Percentiles rank a stretch among this genome's conserved stretches.
Evolutionary conservation across 23 red algal species (phyloP).

Genomic region (Pyropia yezoensis): DNA sequence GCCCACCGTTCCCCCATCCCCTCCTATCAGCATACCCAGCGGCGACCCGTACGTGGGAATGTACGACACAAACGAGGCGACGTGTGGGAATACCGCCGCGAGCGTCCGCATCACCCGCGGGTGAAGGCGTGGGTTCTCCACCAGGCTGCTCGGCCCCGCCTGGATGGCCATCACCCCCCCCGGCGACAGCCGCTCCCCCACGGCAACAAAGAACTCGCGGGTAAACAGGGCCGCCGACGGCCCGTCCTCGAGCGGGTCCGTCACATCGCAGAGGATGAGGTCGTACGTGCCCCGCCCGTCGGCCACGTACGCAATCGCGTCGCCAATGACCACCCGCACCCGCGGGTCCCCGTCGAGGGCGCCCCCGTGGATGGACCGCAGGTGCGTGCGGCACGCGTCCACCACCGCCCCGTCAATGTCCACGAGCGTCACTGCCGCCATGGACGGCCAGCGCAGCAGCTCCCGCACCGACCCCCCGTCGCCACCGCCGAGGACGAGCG

Average conservation of each 20-base stretch:
- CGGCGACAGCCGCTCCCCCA: constrained; percentile 35
- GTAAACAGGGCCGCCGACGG: constrained; percentile 74
- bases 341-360: constrained; percentile 44
- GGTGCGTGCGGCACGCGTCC: constrained; percentile 59
- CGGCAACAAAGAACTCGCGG: constrained; percentile 54
- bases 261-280: constrained; percentile 89
- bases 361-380: constrained; percentile 55
- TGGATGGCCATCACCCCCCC: constrained; percentile 57
- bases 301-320: constrained; percentile 59
- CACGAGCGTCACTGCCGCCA: constrained; percentile 56
- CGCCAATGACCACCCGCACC: constrained; percentile 40
- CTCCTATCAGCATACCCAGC: constrained; percentile 13
- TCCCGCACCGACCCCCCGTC: constrained; percentile 83
- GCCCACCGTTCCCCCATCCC: too few species aligned
- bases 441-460: constrained; percentile 67
- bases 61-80: constrained; percentile 46
- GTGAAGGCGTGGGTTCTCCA: constrained; percentile 37
- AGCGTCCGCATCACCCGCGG: constrained; percentile 61
- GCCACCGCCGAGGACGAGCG: constrained; percentile 90
- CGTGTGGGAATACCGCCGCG: constrained; percentile 24
- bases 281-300: constrained; percentile 36
- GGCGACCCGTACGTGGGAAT: constrained; percentile 60
- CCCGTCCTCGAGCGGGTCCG: constrained; percentile 82
- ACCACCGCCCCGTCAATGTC: constrained; percentile 91
- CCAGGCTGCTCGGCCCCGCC: constrained; percentile 52